Evolutionary conservation across 2,329 filamentous ascomycete species (phyloP).

Genomic region (Curvularia verruculosa): DNA sequence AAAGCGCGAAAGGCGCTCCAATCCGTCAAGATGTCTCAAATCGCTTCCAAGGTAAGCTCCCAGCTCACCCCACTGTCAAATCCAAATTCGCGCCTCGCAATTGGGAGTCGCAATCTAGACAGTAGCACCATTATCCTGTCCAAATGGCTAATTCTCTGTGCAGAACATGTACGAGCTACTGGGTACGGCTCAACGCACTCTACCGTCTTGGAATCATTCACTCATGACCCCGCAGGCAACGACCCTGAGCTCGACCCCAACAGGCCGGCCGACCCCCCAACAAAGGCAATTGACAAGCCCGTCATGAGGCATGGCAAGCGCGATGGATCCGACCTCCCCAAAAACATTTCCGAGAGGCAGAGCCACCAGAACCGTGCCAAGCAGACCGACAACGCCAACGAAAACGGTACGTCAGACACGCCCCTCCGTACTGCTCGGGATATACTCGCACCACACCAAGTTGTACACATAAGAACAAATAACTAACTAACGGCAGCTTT

Average conservation of each 20-base stretch:
- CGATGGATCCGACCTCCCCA: slow-evolving; percentile 76
- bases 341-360: slow-evolving; percentile 47
- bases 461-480: slow-evolving; percentile 2
- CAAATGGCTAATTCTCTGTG: slow-evolving; percentile 46
- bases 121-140: slow-evolving; percentile 2
- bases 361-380: slow-evolving; percentile 38
- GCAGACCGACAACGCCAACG: slow-evolving; percentile 72
- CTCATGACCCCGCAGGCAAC: slow-evolving; percentile 61
- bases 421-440: neutral
- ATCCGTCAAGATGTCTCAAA: slow-evolving; percentile 50
- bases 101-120: slow-evolving; percentile 10
- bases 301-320: slow-evolving; percentile 80
- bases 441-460: neutral
- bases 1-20: slow-evolving; percentile 55
- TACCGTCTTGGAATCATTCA: slow-evolving; percentile 17
- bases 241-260: slow-evolving; percentile 75
- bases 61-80: slow-evolving; percentile 17
- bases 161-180: slow-evolving; percentile 98
- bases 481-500: slow-evolving; percentile 66
- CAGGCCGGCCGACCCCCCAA: slow-evolving; percentile 75
- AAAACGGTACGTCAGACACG: slow-evolving; percentile 73
- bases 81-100: slow-evolving; percentile 17
- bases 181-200: slow-evolving; percentile 65
- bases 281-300: slow-evolving; percentile 88
- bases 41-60: slow-evolving; percentile 52